These are phyloP conservation scores for Fusarium nisikadoi DNA, from an alignment of 2,329 filamentous ascomycete species.

Conservation along the genomic window DNA sequence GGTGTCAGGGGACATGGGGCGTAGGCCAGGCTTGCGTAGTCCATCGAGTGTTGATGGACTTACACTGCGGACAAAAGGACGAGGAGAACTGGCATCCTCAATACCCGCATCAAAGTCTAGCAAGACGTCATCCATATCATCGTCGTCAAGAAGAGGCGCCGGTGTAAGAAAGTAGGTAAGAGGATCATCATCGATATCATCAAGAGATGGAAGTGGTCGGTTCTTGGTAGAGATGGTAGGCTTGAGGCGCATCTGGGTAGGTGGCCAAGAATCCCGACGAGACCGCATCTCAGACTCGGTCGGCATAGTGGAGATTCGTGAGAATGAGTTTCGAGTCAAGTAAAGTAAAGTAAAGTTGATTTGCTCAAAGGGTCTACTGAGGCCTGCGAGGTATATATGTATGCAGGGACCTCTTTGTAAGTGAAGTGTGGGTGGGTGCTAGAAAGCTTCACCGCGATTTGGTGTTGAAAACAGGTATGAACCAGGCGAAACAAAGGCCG, in stretches of 20 bases:
- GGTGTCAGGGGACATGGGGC: conserved; percentile 42
- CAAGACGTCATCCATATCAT: conserved; percentile 56
- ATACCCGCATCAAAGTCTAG: conserved; percentile 69
- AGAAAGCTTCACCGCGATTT: conserved; percentile 30
- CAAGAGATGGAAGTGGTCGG: conserved; percentile 56
- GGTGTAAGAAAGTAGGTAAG: conserved; percentile 67
- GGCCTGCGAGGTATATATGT: conserved; percentile 5
- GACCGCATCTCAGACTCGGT: conserved; percentile 47
- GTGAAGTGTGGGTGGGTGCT: conserved; percentile 32
- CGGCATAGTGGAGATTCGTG: conserved; percentile 48
- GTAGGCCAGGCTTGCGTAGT: conserved; percentile 55
- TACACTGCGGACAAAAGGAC: conserved; percentile 62
- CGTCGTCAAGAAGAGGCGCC: conserved; percentile 54
- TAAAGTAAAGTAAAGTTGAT: not conserved
- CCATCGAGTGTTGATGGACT: conserved; percentile 67
- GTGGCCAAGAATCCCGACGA: conserved; percentile 62
- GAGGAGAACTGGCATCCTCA: conserved; percentile 59
- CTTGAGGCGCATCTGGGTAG: conserved; percentile 60
- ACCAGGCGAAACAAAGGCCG: conserved; percentile 34
- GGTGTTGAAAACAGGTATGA: conserved; percentile 28
- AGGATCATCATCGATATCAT: conserved; percentile 64
- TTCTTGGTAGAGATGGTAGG: conserved; percentile 54
- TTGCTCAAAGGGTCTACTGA: conserved; percentile 12
- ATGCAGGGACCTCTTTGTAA: conserved; percentile 24
- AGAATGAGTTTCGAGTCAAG: not conserved